Evolutionary conservation across 768 basidiomycete species (phyloP).

Genomic region (Coprinopsis cinerea): DNA sequence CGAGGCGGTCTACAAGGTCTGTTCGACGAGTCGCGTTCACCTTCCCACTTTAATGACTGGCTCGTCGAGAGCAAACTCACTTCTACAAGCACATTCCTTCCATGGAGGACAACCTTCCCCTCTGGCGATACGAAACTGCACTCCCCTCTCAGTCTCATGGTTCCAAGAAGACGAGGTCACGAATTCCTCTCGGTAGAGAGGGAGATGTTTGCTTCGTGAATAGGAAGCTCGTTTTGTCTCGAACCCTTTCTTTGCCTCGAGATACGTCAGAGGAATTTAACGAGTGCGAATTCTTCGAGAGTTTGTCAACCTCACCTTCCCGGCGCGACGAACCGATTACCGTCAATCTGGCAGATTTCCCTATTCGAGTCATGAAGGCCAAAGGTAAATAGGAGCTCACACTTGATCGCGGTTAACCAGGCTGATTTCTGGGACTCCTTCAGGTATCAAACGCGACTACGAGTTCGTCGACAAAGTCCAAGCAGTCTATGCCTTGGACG

Average conservation of each 20-base stretch:
- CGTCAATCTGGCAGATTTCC: constrained; percentile 1
- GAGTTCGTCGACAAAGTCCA: constrained; percentile 4
- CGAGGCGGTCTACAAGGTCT: neutral
- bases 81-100: too few species aligned
- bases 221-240: neutral
- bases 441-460: constrained; percentile 4
- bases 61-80: too few species aligned
- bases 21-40: neutral
- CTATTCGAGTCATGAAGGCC: constrained; percentile 1
- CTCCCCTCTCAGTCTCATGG: too few species aligned
- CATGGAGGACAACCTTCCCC: too few species aligned
- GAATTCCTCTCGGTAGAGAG: neutral
- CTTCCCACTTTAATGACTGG: too few species aligned
- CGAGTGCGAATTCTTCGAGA: neutral
- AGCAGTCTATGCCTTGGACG: constrained; percentile 3
- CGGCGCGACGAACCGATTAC: neutral
- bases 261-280: neutral
- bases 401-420: too few species aligned
- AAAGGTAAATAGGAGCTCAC: neutral
- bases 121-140: too few species aligned
- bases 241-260: neutral
- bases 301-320: neutral
- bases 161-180: too few species aligned
- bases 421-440: neutral
- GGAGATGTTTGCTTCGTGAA: neutral